phyloP scores from a whole-genome alignment of 495 filamentous ascomycete genomes.

The Hypoxylon rickii region DNA sequence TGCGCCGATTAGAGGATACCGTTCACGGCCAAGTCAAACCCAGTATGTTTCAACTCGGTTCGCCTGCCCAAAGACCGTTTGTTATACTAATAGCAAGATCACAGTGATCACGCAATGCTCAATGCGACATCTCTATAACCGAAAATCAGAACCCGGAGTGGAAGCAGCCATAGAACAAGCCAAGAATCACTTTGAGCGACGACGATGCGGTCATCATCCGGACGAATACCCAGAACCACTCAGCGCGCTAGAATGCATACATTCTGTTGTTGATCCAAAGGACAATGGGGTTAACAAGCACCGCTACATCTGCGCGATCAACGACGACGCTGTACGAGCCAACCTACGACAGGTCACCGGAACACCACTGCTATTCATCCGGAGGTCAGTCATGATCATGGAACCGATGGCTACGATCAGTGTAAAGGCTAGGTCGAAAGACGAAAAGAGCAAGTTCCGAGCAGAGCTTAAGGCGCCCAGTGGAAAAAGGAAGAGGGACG shows the following conservation, averaged over 20 bases:
- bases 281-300: slow-evolving; percentile 77
- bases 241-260: slow-evolving; percentile 74
- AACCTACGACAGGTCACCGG: slow-evolving; percentile 66
- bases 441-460: slow-evolving; percentile 77
- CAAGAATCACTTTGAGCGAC: slow-evolving; percentile 72
- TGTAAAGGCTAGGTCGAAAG: slow-evolving; percentile 63
- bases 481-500: slow-evolving; percentile 59
- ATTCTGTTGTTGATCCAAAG: slow-evolving; percentile 77
- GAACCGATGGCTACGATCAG: slow-evolving; percentile 77
- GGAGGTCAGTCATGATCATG: slow-evolving; percentile 78
- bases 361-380: slow-evolving; percentile 77
- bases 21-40: slow-evolving; percentile 85
- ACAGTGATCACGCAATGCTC: slow-evolving; percentile 55
- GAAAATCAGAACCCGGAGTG: slow-evolving; percentile 58
- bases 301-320: slow-evolving; percentile 84
- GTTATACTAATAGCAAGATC: slow-evolving; percentile 1
- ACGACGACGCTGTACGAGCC: slow-evolving; percentile 62
- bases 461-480: slow-evolving; percentile 63
- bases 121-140: slow-evolving; percentile 72
- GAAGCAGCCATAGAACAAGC: slow-evolving; percentile 66
- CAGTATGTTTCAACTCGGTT: slow-evolving; percentile 53
- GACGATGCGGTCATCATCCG: slow-evolving; percentile 87
- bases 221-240: slow-evolving; percentile 71
- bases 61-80: not conserved
- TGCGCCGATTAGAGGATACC: slow-evolving; percentile 70